phyloP scores from a whole-genome alignment of 2,329 filamentous ascomycete genomes.

The Cladophialophora immunda region DNA sequence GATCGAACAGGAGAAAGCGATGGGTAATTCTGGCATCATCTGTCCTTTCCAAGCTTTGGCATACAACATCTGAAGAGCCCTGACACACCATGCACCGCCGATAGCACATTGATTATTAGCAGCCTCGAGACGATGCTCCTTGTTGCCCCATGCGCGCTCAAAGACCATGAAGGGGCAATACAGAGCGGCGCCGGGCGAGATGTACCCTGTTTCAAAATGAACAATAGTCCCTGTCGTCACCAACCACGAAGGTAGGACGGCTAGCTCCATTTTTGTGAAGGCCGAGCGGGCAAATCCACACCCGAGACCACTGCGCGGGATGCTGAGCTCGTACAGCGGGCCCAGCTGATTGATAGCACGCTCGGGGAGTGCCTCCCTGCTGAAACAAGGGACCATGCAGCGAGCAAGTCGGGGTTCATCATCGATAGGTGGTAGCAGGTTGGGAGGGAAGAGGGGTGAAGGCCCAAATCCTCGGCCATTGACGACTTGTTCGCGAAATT shows the following conservation, averaged over 20 bases:
- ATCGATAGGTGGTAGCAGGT: conserved; percentile 38
- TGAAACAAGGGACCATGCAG: conserved; percentile 39
- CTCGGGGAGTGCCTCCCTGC: conserved; percentile 38
- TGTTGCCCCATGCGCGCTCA: conserved; percentile 34
- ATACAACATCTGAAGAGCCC: conserved; percentile 39
- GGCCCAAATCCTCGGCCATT: conserved; percentile 39
- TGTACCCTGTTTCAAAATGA: conserved; percentile 38
- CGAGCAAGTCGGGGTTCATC: conserved; percentile 33
- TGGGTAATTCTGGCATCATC: conserved; percentile 31
- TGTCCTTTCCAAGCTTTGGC: conserved; percentile 32
- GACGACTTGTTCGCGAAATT: conserved; percentile 37
- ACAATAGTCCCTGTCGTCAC: conserved; percentile 38
- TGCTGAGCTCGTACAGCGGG: conserved; percentile 35
- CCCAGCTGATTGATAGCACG: conserved; percentile 30
- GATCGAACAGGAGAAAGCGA: conserved; percentile 40
- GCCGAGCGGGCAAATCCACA: conserved; percentile 39
- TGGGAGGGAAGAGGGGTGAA: conserved; percentile 39
- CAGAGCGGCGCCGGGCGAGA: conserved; percentile 37
- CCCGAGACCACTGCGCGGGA: conserved; percentile 38
- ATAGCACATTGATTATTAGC: conserved; percentile 42
- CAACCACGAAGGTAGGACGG: conserved; percentile 34
- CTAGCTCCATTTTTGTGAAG: conserved; percentile 32
- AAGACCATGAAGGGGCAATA: conserved; percentile 40
- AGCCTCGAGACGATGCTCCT: conserved; percentile 35
- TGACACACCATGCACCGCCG: conserved; percentile 40